Percentiles rank a stretch among this genome's conserved stretches.
Evolutionary conservation across 805 yeast species (phyloP).

Genomic region (Millerozyma miso): DNA sequence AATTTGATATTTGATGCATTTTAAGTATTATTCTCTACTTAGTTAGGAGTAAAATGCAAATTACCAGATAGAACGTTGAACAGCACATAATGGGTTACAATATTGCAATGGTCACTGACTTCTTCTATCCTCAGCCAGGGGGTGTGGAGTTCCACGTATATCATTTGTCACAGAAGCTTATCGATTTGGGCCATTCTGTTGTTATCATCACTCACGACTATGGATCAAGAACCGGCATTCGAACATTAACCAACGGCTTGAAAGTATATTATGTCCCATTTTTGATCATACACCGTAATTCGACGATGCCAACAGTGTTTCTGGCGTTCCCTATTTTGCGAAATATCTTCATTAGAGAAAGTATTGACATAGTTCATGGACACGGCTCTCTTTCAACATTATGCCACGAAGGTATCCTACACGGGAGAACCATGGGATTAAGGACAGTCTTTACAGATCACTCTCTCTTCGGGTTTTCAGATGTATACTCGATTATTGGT

Average conservation of each 20-base stretch:
- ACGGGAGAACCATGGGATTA: constrained; percentile 88
- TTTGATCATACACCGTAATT: constrained; percentile 72
- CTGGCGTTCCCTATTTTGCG: constrained; percentile 82
- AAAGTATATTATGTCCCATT: constrained; percentile 91
- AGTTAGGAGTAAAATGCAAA: neutral
- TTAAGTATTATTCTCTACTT: neutral
- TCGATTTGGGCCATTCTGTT: constrained; percentile 79
- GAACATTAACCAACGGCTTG: constrained; percentile 82
- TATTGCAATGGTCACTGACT: constrained; percentile 83
- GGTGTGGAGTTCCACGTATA: constrained; percentile 96
- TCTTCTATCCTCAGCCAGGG: constrained; percentile 97
- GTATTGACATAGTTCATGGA: constrained; percentile 86
- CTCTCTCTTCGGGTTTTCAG: constrained; percentile 90
- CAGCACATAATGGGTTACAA: constrained; percentile 23
- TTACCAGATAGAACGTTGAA: neutral
- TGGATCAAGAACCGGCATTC: constrained; percentile 73
- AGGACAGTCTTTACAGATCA: constrained; percentile 94
- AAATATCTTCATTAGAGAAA: constrained; percentile 80
- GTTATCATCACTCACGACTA: constrained; percentile 86
- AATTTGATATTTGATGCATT: too few species aligned
- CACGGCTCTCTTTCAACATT: constrained; percentile 87
- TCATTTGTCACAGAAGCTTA: constrained; percentile 80
- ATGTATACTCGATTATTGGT: constrained; percentile 75
- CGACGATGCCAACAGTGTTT: constrained; percentile 86
- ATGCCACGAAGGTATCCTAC: constrained; percentile 89